Base-by-base conservation (phyloP, 2,329 filamentous ascomycete species). In the Triangularia setosa region DNA sequence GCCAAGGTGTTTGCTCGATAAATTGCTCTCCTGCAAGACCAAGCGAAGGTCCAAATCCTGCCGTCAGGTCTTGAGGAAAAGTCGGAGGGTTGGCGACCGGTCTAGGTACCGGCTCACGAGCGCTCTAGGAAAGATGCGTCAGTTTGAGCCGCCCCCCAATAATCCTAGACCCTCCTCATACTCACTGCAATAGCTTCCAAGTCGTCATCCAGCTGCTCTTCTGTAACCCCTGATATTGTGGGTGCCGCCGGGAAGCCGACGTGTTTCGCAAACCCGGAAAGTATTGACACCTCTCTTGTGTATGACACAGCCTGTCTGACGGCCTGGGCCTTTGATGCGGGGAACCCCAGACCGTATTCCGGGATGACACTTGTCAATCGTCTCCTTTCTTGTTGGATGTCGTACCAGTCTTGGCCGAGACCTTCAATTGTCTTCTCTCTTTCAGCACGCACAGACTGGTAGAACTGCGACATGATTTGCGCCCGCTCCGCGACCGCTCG, bases 221-320 rank as follows among this genome's bases (percentile, higher is more conserved):
- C 77, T 40, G 89, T 88, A 25, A 91, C 90, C 52, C 90, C 85
- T 64, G 83, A 83, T 77, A 99, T 89, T 33, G 91, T 84, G 21
- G 95, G 95, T n/a, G 93, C 95, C 30, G 94, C 93, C 35, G 95
- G 95, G 78, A 99, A 99, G 24, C 95, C 95, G 72, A 96, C 89
- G 75, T 97, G 93, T 78, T 97, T 98, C 35, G 94, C 93, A 60
- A 98, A 84, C 40, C 94, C 94, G 5, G 93, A 89, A 64, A 99
- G 80, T 27, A 97, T 87, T 0, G 93, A 96, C 4, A 99, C 93
- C 75, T 99, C 95, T 69, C 90, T 91, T 75, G 97, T 98, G 79
- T 98, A 98, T 56, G 93, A 90, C 58, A 93, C 85, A 70, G 96
- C 93, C 67, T 97, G 91, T 67, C 87, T 84, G 65, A 96, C 85